phyloP scores from a whole-genome alignment of 495 filamentous ascomycete species.

The Aspergillus conjunctus region DNA sequence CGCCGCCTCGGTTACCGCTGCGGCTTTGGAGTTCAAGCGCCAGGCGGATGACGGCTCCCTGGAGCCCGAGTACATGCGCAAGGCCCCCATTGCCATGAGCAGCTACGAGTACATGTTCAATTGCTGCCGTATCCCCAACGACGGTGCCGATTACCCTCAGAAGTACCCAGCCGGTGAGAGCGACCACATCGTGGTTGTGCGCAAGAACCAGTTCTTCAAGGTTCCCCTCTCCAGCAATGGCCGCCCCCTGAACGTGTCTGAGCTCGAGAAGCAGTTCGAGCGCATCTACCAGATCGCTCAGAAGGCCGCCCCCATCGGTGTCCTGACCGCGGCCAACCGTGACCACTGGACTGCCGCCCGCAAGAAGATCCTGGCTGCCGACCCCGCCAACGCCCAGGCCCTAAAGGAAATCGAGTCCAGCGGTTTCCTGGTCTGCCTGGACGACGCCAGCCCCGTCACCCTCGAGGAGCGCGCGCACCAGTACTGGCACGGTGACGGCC shows the following conservation, averaged over 20 bases:
- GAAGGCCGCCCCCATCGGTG: slow-evolving; percentile 72
- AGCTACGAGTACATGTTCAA: slow-evolving; percentile 99
- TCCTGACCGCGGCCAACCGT: slow-evolving; percentile 87
- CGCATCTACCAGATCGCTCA: slow-evolving; percentile 79
- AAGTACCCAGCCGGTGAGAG: slow-evolving; percentile 76
- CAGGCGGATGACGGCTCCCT: slow-evolving; percentile 80
- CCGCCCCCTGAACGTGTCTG: slow-evolving; percentile 77
- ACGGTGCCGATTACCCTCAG: slow-evolving; percentile 76
- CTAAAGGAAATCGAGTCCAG: slow-evolving; percentile 85
- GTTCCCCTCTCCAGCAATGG: slow-evolving; percentile 74
- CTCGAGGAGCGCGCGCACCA: slow-evolving; percentile 92
- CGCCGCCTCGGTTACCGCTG: slow-evolving; percentile 85
- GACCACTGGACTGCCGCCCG: slow-evolving; percentile 90
- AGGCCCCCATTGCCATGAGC: slow-evolving; percentile 93
- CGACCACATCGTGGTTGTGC: slow-evolving; percentile 83
- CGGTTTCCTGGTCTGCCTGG: slow-evolving; percentile 91
- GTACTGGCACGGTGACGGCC: slow-evolving; percentile 97
- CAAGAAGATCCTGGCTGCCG: slow-evolving; percentile 70
- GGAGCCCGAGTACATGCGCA: slow-evolving; percentile 98
- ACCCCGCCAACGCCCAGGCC: slow-evolving; percentile 71
- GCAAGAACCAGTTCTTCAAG: slow-evolving; percentile 98
- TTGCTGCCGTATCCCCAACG: slow-evolving; percentile 80
- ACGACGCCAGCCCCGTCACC: slow-evolving; percentile 89
- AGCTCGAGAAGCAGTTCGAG: slow-evolving; percentile 86
- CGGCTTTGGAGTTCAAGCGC: slow-evolving; percentile 88